Evolutionary conservation across 306 rosid species (phyloP).

Genomic region (Alnus rubra): DNA sequence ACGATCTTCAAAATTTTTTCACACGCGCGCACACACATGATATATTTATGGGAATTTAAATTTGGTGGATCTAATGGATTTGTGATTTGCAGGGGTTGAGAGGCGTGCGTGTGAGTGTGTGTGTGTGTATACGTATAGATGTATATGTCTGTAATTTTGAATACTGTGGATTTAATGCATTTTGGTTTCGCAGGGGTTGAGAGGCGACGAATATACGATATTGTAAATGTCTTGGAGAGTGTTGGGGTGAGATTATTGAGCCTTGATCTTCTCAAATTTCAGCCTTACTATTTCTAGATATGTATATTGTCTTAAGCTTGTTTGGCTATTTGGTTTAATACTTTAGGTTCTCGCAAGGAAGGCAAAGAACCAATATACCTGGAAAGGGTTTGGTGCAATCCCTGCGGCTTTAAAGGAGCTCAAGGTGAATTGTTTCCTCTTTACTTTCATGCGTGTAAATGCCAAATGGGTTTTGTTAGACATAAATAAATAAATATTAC

Average conservation of each 20-base stretch:
- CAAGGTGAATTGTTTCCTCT: slow-evolving; percentile 43
- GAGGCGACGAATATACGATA: slow-evolving; percentile 92
- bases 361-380: slow-evolving; percentile 84
- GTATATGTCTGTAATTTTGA: background rate
- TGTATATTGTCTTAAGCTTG: background rate
- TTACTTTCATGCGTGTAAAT: background rate
- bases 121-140: no score
- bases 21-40: no score
- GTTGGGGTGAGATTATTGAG: slow-evolving; percentile 55
- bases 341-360: slow-evolving; percentile 73
- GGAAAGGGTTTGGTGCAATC: slow-evolving; percentile 85
- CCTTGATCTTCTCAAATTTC: background rate
- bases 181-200: slow-evolving; percentile 60
- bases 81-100: slow-evolving; percentile 57
- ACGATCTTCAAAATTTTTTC: background rate
- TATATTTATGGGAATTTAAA: background rate
- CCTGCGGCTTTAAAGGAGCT: slow-evolving; percentile 61
- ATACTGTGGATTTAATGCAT: background rate
- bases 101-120: slow-evolving; percentile 31
- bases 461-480: background rate
- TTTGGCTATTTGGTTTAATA: background rate
- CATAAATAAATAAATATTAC: no score
- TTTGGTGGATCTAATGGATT: background rate
- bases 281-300: no score
- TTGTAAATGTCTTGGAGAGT: slow-evolving; percentile 87